A percentile compares a stretch with the other conserved stretches of the same genome.
phyloP scores from a whole-genome alignment of 768 basidiomycete genomes.

The Tylopilus vinaceipallidus region DNA sequence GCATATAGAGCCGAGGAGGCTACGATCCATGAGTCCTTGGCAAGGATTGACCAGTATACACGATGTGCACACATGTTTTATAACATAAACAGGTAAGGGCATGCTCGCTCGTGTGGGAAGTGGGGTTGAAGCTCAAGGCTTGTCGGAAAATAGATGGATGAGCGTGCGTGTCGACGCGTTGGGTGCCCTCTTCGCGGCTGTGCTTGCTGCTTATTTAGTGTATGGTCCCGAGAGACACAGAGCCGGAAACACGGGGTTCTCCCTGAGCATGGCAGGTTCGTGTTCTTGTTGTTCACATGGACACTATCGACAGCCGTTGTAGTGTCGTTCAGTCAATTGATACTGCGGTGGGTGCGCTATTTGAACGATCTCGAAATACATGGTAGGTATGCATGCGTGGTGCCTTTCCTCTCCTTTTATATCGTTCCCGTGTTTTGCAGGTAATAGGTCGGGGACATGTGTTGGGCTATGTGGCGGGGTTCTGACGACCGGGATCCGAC shows the following conservation, averaged over 20 bases:
- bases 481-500: not conserved
- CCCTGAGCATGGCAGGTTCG: constrained; percentile 37
- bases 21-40: constrained; percentile 41
- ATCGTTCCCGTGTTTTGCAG: not conserved
- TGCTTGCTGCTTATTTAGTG: not conserved
- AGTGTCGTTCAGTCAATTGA: constrained; percentile 55
- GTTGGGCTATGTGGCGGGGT: too few relatives aligned
- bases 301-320: not conserved
- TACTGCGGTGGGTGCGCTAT: constrained; percentile 49
- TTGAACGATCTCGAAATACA: constrained; percentile 46
- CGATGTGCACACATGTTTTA: constrained; percentile 43
- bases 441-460: not conserved
- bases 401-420: not conserved
- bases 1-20: constrained; percentile 47
- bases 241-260: constrained; percentile 35
- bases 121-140: constrained; percentile 10
- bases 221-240: constrained; percentile 3
- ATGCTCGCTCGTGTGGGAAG: too few relatives aligned
- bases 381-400: constrained; percentile 30
- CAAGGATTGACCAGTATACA: constrained; percentile 48
- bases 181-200: not conserved
- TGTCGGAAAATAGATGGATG: constrained; percentile 38
- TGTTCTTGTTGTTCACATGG: not conserved
- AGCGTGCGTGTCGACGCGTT: constrained; percentile 53
- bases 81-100: constrained; percentile 42